Percentiles rank a stretch among this genome's conserved stretches.
Conservation (phyloP, 257 asterid genomes). For the Solanum pennellii region DNA sequence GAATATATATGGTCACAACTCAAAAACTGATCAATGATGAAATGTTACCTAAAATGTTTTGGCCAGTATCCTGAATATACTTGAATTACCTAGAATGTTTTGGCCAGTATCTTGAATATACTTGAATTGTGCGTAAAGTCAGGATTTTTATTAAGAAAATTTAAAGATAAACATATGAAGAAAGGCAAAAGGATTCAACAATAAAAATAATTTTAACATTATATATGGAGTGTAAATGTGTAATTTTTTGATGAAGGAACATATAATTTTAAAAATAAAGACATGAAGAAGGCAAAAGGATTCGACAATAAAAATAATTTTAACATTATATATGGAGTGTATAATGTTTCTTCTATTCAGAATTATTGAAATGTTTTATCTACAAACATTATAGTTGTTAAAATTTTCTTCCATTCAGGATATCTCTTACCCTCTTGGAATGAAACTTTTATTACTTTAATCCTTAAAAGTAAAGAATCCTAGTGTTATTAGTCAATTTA, state of each 20-base stretch:
- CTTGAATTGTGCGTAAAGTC: not conserved
- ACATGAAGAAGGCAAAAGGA: not conserved
- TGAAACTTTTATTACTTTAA: not conserved
- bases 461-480: not conserved
- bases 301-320: too few species aligned
- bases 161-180: too few species aligned
- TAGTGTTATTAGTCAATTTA: not conserved
- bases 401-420: not conserved
- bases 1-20: not conserved
- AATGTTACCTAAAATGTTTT: too few species aligned
- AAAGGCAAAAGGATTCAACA: too few species aligned
- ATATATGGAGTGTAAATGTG: too few species aligned
- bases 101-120: not conserved
- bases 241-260: too few species aligned
- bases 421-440: not conserved
- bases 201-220: too few species aligned
- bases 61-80: not conserved
- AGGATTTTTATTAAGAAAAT: not conserved
- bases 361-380: not conserved
- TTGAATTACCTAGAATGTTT: not conserved
- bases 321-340: not conserved
- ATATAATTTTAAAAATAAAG: not conserved
- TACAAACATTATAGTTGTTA: not conserved
- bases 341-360: not conserved
- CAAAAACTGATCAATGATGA: not conserved